These are phyloP conservation scores for Nemophila menziesii DNA, from an alignment of 257 asterid genomes.

Conservation along the genomic window DNA sequence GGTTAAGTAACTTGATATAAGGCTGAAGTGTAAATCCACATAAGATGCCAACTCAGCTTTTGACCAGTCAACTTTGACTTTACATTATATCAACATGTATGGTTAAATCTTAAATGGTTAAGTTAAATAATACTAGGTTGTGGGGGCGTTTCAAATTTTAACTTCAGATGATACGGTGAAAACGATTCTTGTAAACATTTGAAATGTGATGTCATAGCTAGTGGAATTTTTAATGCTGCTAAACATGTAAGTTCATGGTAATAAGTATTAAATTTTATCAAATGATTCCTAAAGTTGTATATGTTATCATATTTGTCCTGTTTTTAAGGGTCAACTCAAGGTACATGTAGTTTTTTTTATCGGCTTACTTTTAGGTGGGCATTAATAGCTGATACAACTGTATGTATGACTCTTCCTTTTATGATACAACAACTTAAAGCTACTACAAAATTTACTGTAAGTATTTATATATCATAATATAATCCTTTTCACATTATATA, in stretches of 20 bases:
- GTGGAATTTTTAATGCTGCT: constrained; percentile 98
- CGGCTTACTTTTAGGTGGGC: constrained; percentile 85
- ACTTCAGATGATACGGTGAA: constrained; percentile 96
- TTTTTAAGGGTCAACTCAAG: no score
- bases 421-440: constrained; percentile 67
- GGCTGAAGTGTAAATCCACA: no score
- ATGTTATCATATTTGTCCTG: no score
- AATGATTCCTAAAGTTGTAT: no score
- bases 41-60: no score
- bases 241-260: constrained; percentile 63
- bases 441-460: constrained; percentile 65
- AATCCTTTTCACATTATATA: no score
- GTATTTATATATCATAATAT: constrained; percentile 12
- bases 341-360: no score
- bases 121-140: constrained; percentile 48
- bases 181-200: constrained; percentile 91
- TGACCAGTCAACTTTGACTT: no score
- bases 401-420: constrained; percentile 48
- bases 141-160: constrained; percentile 92
- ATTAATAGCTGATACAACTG: constrained; percentile 47
- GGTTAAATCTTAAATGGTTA: no score
- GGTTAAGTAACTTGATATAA: no score
- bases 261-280: no score
- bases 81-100: no score
- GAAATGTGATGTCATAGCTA: constrained; percentile 97